Base-by-base conservation (phyloP, 2,329 filamentous ascomycete genomes). In the Dactylellina drechsleri region DNA sequence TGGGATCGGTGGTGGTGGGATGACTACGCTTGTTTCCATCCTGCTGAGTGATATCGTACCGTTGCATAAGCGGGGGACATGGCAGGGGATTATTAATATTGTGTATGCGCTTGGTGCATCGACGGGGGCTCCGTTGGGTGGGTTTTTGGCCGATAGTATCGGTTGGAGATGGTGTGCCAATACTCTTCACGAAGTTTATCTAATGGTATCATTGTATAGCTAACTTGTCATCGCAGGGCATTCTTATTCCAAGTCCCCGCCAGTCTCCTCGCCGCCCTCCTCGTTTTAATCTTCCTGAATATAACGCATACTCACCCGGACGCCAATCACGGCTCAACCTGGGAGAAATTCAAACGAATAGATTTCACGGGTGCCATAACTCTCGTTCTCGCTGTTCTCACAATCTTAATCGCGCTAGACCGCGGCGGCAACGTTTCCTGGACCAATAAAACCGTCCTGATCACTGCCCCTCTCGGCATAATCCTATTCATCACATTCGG, bases 1-100 rank as follows among this genome's bases (percentile, higher is more conserved):
- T 6, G 82, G 83, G 28, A 76, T 78, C 12, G 75, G 77, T 6
- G 80, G 72, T 4, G 75, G 77, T 2, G 79, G 79, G 16, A 79
- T 79, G 79, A 79, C 79, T 4, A 79, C 78, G 4, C 87, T 92
- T 54, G 87, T 89, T 15, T 87, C 85, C 52, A 91, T 93, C 58
- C 81, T 93, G 58, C 81, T 93, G 77, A 90, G 87, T 76, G 91
- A 93, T 80, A 85, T 92, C 16, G 86, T 93, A 2, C 86, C 90
- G 0, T 82, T 93, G 45, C 84, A 90, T 16, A 87, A 92, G 61
- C 84, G 91, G 66, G 91, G 91, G 1, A 84, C 89, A 8, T 93
- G 89, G 88, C 91, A 93, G 81, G 91, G 90, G 5, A 84, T 89
- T 74, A 84, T 92, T 79, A 93, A 93, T 80, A 86, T 93, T 76